Percentiles rank a stretch among this genome's conserved stretches.
Evolutionary conservation across 2,329 filamentous ascomycete genomes (phyloP).

Genomic region (Penicillium corylophilum): DNA sequence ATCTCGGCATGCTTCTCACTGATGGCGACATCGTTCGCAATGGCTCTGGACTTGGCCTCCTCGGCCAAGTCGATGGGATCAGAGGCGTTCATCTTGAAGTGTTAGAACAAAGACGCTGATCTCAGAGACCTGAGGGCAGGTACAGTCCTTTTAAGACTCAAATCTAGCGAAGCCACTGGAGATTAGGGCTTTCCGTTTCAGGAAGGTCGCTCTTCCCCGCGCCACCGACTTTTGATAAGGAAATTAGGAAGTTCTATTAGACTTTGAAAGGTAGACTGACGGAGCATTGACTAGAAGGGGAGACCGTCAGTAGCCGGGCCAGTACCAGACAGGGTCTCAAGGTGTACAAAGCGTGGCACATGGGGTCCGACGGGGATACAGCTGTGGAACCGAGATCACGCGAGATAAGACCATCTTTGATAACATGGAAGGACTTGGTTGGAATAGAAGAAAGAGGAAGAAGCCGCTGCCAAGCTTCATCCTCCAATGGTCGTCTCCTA

Average conservation of each 20-base stretch:
- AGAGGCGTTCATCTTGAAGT: conserved; percentile 25
- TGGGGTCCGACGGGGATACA: background rate
- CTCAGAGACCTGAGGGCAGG: background rate
- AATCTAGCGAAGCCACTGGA: background rate
- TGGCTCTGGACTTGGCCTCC: conserved; percentile 22
- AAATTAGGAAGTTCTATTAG: background rate
- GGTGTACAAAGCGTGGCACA: background rate
- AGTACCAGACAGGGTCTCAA: background rate
- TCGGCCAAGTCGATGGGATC: conserved; percentile 28
- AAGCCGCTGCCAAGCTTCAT: background rate
- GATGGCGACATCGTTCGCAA: conserved; percentile 16
- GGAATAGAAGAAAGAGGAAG: background rate
- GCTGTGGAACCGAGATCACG: conserved; percentile 8
- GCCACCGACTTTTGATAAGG: background rate
- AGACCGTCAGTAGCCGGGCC: conserved; percentile 10
- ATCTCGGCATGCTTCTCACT: conserved; percentile 18
- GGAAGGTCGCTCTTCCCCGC: conserved; percentile 5
- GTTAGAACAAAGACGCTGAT: background rate
- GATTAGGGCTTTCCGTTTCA: background rate
- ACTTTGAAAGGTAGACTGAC: background rate
- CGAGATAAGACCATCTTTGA: conserved; percentile 7
- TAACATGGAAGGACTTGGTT: background rate
- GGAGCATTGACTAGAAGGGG: conserved; percentile 3
- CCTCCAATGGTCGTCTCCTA: too few species aligned
- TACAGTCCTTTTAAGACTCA: background rate